Evolutionary conservation across 768 basidiomycete genomes (phyloP).

Genomic region (Russula lepida): DNA sequence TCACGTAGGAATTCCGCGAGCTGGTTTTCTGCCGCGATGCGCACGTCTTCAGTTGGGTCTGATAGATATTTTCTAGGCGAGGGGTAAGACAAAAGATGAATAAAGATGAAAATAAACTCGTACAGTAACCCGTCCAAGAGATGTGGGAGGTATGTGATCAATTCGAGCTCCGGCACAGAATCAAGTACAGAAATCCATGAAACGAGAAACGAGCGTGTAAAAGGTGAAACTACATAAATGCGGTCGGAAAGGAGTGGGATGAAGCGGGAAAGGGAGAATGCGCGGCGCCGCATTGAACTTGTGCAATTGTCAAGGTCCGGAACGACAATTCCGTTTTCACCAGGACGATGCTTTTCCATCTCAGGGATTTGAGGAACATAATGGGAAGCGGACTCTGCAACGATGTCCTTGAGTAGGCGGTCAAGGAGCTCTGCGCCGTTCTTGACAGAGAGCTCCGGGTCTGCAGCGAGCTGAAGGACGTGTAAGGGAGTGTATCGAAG

Average conservation of each 20-base stretch:
- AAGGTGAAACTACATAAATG: slow-evolving; percentile 91
- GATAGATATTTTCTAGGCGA: slow-evolving; percentile 78
- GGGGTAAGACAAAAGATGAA: slow-evolving; percentile 15
- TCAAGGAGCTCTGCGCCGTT: slow-evolving; percentile 97
- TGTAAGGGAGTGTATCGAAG: neutral
- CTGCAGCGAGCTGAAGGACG: slow-evolving; percentile 73
- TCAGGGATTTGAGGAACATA: slow-evolving; percentile 87
- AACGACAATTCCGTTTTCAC: slow-evolving; percentile 52
- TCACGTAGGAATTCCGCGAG: slow-evolving; percentile 87
- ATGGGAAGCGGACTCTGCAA: slow-evolving; percentile 90
- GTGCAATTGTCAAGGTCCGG: slow-evolving; percentile 43
- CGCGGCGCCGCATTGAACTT: slow-evolving; percentile 44
- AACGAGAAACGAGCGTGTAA: slow-evolving; percentile 92
- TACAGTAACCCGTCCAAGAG: slow-evolving; percentile 91
- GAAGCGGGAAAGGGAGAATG: slow-evolving; percentile 91
- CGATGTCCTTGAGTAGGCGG: slow-evolving; percentile 94
- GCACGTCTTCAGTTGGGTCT: slow-evolving; percentile 90
- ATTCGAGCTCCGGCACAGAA: slow-evolving; percentile 92
- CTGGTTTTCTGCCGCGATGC: slow-evolving; percentile 82
- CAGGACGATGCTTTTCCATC: slow-evolving; percentile 54
- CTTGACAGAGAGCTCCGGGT: slow-evolving; percentile 93
- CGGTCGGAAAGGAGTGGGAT: slow-evolving; percentile 90
- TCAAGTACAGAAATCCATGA: slow-evolving; percentile 95
- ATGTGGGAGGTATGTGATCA: slow-evolving; percentile 90
- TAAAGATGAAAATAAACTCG: slow-evolving; percentile 25